phyloP scores from a whole-genome alignment of 768 basidiomycete species.

The Auricularia sp. region DNA sequence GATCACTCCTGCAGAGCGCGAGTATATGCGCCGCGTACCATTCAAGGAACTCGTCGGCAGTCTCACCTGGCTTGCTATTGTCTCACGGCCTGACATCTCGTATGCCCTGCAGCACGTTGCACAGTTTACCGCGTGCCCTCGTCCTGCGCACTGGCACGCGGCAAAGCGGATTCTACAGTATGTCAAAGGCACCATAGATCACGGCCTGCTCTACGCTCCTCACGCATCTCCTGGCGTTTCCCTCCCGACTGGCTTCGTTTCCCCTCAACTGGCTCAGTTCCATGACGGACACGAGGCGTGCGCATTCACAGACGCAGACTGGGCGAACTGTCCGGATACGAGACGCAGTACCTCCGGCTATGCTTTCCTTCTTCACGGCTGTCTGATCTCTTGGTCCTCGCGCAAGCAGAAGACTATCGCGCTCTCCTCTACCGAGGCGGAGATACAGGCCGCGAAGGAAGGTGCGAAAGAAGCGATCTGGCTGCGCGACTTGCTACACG shows the following conservation, averaged over 20 bases:
- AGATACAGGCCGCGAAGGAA: no score
- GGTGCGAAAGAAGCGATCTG: not conserved
- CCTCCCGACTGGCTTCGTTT: no score
- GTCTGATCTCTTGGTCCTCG: not conserved
- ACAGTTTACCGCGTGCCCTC: slow-evolving; percentile 1
- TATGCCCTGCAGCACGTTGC: slow-evolving; percentile 1
- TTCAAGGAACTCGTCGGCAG: slow-evolving; percentile 6
- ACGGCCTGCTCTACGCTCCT: not conserved
- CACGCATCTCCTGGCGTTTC: no score
- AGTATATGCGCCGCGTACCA: not conserved
- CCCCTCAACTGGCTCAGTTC: not conserved
- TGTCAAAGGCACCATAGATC: not conserved
- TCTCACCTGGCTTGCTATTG: slow-evolving; percentile 3
- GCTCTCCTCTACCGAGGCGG: no score
- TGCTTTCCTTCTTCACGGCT: slow-evolving; percentile 3
- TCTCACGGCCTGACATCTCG: slow-evolving; percentile 5
- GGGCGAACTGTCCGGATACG: not conserved
- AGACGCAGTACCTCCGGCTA: slow-evolving; percentile 3
- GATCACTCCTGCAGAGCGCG: not conserved
- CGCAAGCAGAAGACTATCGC: no score
- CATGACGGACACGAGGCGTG: not conserved
- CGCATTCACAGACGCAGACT: not conserved
- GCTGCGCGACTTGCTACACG: slow-evolving; percentile 3
- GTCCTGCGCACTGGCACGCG: not conserved
- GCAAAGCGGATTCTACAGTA: slow-evolving; percentile 3